These are phyloP conservation scores for Kodamaea plutei DNA, from an alignment of 1,139 yeast genomes.

Conservation along the genomic window DNA sequence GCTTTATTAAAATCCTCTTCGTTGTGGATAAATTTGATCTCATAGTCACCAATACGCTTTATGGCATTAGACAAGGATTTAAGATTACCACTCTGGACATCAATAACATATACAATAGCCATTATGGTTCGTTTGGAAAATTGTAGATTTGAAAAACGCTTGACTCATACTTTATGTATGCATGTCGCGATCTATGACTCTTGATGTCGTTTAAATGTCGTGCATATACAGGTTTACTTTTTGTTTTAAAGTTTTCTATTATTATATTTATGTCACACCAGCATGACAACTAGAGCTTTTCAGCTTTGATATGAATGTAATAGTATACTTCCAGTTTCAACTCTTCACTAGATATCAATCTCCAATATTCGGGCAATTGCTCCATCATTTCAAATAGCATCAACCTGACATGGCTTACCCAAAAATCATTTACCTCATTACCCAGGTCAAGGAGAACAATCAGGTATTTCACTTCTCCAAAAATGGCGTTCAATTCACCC, in stretches of 20 bases:
- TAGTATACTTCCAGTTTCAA: conserved; percentile 25
- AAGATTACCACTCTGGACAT: conserved; percentile 92
- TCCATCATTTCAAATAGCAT: conserved; percentile 34
- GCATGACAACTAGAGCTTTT: conserved; percentile 15
- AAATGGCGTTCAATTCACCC: conserved; percentile 17
- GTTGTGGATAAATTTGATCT: conserved; percentile 48
- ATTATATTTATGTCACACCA: no score
- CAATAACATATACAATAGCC: conserved; percentile 67
- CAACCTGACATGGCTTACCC: conserved; percentile 29
- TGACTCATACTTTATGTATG: no score
- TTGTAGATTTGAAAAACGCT: no score
- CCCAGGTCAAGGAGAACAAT: conserved; percentile 28
- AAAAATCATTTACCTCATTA: conserved; percentile 31
- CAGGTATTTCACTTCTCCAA: conserved; percentile 35
- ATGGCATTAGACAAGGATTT: conserved; percentile 88
- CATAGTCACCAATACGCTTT: conserved; percentile 62
- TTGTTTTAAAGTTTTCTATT: no score
- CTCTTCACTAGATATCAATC: conserved; percentile 10
- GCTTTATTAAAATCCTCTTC: conserved; percentile 32
- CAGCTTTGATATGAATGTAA: conserved; percentile 29
- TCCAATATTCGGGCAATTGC: conserved; percentile 28
- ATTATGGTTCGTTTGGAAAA: no score
- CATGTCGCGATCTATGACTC: no score
- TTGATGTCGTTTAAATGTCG: no score
- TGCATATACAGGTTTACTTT: no score